Conservation (phyloP, 345 rosid species). For the Hevea brasiliensis region DNA sequence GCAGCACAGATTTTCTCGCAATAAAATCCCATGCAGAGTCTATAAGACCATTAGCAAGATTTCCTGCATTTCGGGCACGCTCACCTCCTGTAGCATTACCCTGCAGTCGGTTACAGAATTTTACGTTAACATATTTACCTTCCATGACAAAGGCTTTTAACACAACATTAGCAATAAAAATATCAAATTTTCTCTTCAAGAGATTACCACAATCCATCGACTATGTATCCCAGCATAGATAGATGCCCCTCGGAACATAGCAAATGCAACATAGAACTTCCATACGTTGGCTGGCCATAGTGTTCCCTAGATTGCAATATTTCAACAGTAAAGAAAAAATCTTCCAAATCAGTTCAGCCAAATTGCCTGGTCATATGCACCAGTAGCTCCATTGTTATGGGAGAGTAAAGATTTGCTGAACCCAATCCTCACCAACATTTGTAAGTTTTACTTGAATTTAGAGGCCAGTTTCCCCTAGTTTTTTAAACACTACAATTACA, state of each 20-base stretch:
- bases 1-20: constrained; percentile 59
- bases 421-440: background rate
- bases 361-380: background rate
- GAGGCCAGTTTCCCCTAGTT: background rate
- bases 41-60: constrained; percentile 58
- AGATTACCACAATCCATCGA: constrained; percentile 83
- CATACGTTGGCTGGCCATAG: constrained; percentile 83
- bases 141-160: constrained; percentile 8
- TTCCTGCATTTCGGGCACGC: constrained; percentile 66
- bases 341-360: background rate
- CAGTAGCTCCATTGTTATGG: background rate
- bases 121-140: background rate
- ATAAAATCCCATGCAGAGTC: constrained; percentile 62
- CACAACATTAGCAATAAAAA: background rate
- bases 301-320: constrained; percentile 58
- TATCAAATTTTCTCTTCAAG: background rate
- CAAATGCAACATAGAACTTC: constrained; percentile 93
- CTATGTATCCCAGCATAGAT: constrained; percentile 74
- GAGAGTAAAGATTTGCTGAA: background rate
- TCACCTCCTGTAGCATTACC: constrained; percentile 97
- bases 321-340: constrained; percentile 3
- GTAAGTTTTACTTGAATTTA: background rate
- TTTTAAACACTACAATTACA: background rate
- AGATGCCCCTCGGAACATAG: constrained; percentile 85
- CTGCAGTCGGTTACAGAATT: constrained; percentile 38